phyloP scores from a whole-genome alignment of 805 yeast genomes.

The Metschnikowia matae region DNA sequence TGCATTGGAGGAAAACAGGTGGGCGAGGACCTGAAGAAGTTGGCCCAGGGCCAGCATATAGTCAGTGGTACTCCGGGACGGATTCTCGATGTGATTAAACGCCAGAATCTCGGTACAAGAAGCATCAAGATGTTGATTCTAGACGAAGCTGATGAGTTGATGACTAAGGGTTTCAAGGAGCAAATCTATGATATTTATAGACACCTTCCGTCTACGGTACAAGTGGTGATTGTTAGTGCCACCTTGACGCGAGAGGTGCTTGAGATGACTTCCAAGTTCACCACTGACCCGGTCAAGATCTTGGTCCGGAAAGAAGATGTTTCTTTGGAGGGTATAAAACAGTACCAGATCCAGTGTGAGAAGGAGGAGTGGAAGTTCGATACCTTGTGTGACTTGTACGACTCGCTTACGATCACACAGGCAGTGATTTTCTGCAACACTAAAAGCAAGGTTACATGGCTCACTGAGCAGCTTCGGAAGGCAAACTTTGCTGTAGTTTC shows the following conservation, averaged over 20 bases:
- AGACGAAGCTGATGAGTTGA: conserved; percentile 96
- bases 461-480: conserved; percentile 71
- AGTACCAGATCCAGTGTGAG: conserved; percentile 85
- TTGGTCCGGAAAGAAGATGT: conserved; percentile 92
- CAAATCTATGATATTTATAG: conserved; percentile 92
- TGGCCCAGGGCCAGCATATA: conserved; percentile 79
- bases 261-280: conserved; percentile 88
- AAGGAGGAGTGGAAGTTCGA: conserved; percentile 93
- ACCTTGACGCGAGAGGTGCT: conserved; percentile 89
- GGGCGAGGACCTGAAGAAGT: conserved; percentile 71
- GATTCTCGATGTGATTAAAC: conserved; percentile 83
- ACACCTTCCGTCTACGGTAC: conserved; percentile 76
- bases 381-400: conserved; percentile 90
- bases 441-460: conserved; percentile 89
- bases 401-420: conserved; percentile 91
- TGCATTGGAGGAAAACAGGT: conserved; percentile 91
- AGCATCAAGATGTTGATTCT: conserved; percentile 81
- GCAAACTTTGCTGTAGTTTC: conserved; percentile 89
- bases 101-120: conserved; percentile 71
- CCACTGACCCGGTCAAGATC: conserved; percentile 89
- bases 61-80: conserved; percentile 98
- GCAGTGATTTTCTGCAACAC: conserved; percentile 98
- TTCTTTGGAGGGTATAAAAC: conserved; percentile 91
- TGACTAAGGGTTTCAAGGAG: conserved; percentile 90
- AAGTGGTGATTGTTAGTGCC: conserved; percentile 93